Evolutionary conservation across 768 basidiomycete species (phyloP), one percentile per base, ranked within the genome.

Genomic region (Termitomyces sp.): DNA sequence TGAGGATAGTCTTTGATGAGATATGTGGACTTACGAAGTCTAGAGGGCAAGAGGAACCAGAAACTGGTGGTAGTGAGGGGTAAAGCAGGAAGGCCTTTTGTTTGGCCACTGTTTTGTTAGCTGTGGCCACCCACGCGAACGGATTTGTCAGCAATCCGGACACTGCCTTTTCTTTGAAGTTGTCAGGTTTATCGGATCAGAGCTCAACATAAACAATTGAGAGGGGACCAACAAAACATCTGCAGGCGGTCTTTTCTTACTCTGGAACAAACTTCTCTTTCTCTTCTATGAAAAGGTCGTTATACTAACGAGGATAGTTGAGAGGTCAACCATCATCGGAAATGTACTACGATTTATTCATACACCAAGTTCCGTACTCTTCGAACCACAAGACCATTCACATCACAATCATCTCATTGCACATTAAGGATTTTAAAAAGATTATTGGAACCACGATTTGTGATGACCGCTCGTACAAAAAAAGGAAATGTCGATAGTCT

Each of bases 1-100:
- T 16, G 13, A 31, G 20, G 44, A 56, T 44, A 33, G 29, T 45
- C 8, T 28, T 39, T 41, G 34, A 54, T 47, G 31, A 53, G 31
- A 36, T 60, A 62, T 42, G 49, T 33, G 36, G 37, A 73, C 75
- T 72, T 70, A 77, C 75, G 63, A 69, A 63, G 65, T 67, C 65
- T 66, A 62, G 57, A 67, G 61, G 62, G 64, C 55, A 49, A 61
- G 58, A 65, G 65, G 51, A 64, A 59, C 60, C 62, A 68, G 65
- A 65, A 66, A 67, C 67, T 72, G 76, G 75, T 79, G 76, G 76
- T 80, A 75, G 80, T 79, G 70, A 71, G 70, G 74, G 79, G 75
- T 73, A 69, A 79, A 81, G 76, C 70, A 72, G 73, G 70, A 68
- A 54, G 62, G 42, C 58, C 58, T 60, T 64, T 59, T 73, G 75